Conservation (phyloP, 306 rosid species). For the Cicer arietinum region DNA sequence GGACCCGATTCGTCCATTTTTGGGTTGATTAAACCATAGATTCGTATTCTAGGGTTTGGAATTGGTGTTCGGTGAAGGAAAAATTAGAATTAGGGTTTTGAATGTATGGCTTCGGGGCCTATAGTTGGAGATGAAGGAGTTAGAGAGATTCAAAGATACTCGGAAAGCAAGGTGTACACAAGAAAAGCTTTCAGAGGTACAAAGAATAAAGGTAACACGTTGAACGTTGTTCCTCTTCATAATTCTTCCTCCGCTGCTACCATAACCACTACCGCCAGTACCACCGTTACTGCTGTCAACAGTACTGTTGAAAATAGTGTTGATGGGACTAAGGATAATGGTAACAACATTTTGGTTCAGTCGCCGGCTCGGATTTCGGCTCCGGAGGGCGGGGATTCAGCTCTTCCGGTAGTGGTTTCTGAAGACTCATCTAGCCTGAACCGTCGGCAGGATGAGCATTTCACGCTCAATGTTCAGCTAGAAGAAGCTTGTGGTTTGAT, state of each 20-base stretch:
- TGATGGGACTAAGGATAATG: conserved; percentile 32
- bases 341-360: conserved; percentile 36
- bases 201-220: conserved; percentile 52
- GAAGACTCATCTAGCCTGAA: conserved; percentile 58
- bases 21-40: conserved; percentile 38
- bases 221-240: neutral
- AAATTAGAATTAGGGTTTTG: conserved; percentile 65
- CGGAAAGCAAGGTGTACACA: conserved; percentile 72
- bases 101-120: conserved; percentile 93
- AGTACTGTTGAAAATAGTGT: conserved; percentile 21
- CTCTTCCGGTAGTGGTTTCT: conserved; percentile 48
- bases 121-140: conserved; percentile 67
- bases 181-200: conserved; percentile 69
- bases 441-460: conserved; percentile 45
- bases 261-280: neutral
- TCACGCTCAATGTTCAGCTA: neutral
- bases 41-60: conserved; percentile 41
- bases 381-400: conserved; percentile 47
- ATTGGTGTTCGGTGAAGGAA: conserved; percentile 3
- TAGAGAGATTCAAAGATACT: conserved; percentile 65
- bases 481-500: conserved; percentile 37
- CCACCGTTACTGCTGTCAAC: conserved; percentile 5
- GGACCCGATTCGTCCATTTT: neutral
- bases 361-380: neutral
- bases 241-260: conserved; percentile 14